Evolutionary conservation across 2,329 filamentous ascomycete genomes (phyloP), one percentile per base, ranked within the genome.

Genomic region (Blastomyces emzantsi): DNA sequence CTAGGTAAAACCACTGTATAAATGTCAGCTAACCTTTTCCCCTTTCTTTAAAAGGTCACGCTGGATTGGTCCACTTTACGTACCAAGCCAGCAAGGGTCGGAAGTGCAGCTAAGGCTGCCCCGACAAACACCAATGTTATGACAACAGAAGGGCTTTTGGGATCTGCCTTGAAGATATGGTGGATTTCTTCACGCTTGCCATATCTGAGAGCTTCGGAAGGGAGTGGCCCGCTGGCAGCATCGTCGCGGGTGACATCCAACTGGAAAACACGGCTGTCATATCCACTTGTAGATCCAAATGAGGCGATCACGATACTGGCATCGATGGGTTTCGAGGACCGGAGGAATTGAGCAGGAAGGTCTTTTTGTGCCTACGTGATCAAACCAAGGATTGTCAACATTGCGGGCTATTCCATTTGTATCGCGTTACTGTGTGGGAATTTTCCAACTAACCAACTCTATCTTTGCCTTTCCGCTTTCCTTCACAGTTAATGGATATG

Each of bases 241-340:
- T 93, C 88, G 7, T 60, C 36, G 63, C 81, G 81, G 67, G 83
- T 78, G 62, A 96, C 76, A 57, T 84, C 78, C 36, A 97, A 78
- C 68, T 90, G 82, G 79, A 97, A 97, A 43, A 87, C 83, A 65
- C 85, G 83, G 63, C 82, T 82, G 69, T 87, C 83, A 73, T 89
- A 87, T 15, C 87, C 86, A 45, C 82, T 79, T 8, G 89, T 83
- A 0, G 85, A 82, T 66, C 93, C 93, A 73, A 96, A 96, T 0
- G 92, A 96, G 66, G 84, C 94, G 69, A 99, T 83, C 58, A 96
- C 82, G 55, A 99, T 79, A 66, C 86, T 89, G n/a, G 91, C 92
- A 69, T 87, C 82, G 72, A 97, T 83, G 1, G 90, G 87, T 63
- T 85, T 76, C 58, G 82, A 75, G 39, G 88, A 82, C 52, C 82